phyloP scores from a whole-genome alignment of 306 rosid genomes.

The Cotoneaster glaucophyllus region DNA sequence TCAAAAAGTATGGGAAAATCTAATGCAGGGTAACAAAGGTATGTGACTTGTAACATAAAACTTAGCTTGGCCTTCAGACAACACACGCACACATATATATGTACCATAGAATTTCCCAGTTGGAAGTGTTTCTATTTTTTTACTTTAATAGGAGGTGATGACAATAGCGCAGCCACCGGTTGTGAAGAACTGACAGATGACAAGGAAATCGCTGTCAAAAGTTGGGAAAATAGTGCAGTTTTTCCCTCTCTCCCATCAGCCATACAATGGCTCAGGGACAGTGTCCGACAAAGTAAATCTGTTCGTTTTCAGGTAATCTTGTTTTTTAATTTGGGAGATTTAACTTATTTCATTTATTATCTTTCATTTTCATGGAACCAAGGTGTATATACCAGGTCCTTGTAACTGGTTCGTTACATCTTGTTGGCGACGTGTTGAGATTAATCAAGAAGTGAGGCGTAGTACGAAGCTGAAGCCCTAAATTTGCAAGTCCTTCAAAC shows the following conservation, averaged over 20 bases:
- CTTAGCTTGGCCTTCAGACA: too few species aligned
- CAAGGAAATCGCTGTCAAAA: constrained; percentile 41
- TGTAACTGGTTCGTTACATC: constrained; percentile 90
- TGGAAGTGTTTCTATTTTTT: neutral
- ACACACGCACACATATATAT: neutral
- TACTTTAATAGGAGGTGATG: constrained; percentile 31
- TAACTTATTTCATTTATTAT: neutral
- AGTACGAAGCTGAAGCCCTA: constrained; percentile 8
- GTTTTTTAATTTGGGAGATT: neutral
- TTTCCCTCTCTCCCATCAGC: constrained; percentile 78
- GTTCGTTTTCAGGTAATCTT: constrained; percentile 65
- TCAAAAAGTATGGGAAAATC: constrained; percentile 78
- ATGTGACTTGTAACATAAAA: constrained; percentile 2
- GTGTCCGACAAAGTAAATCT: constrained; percentile 49
- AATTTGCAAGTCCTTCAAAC: neutral
- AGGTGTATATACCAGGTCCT: constrained; percentile 56
- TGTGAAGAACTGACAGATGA: constrained; percentile 53
- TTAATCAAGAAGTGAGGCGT: constrained; percentile 58
- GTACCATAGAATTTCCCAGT: neutral
- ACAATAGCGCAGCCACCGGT: constrained; percentile 25
- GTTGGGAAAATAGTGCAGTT: constrained; percentile 64
- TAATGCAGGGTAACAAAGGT: constrained; percentile 64
- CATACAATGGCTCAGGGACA: constrained; percentile 76
- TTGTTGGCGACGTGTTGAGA: constrained; percentile 83
- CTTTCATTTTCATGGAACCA: neutral